Evolutionary conservation across 2,329 filamentous ascomycete species (phyloP).

Genomic region (Pseudogymnoascus sp.): DNA sequence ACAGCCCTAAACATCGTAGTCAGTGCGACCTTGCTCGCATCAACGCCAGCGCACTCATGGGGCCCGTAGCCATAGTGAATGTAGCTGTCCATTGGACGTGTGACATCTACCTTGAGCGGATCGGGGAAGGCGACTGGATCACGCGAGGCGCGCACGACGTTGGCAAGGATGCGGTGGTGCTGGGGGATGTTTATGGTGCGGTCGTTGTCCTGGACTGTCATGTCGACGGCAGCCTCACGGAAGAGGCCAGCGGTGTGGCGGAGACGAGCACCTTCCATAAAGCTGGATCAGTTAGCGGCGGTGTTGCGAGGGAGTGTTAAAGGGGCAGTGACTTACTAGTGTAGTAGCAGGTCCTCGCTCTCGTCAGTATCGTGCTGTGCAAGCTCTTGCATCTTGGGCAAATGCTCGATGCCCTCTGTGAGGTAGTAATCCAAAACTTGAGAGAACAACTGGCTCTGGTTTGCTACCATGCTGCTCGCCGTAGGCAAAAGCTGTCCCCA

Average conservation of each 20-base stretch:
- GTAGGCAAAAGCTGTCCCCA: slow-evolving; percentile 42
- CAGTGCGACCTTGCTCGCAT: slow-evolving; percentile 54
- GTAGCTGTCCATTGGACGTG: slow-evolving; percentile 57
- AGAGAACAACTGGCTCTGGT: slow-evolving; percentile 64
- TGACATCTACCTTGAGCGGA: slow-evolving; percentile 53
- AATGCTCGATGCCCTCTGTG: slow-evolving; percentile 46
- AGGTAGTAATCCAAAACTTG: slow-evolving; percentile 70
- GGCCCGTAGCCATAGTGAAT: slow-evolving; percentile 57
- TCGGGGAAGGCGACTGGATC: slow-evolving; percentile 55
- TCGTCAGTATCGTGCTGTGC: slow-evolving; percentile 49
- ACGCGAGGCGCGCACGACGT: slow-evolving; percentile 49
- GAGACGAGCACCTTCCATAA: slow-evolving; percentile 63
- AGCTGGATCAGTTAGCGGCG: slow-evolving; percentile 33
- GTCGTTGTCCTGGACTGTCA: slow-evolving; percentile 44
- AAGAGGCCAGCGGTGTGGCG: slow-evolving; percentile 56
- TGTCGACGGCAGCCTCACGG: slow-evolving; percentile 40
- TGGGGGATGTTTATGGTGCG: slow-evolving; percentile 37
- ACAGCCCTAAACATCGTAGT: slow-evolving; percentile 35
- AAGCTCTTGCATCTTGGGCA: slow-evolving; percentile 54
- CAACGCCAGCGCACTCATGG: slow-evolving; percentile 54
- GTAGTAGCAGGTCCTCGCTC: slow-evolving; percentile 56
- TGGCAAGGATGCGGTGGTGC: slow-evolving; percentile 45
- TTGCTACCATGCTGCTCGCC: slow-evolving; percentile 59
- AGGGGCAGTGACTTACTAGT: slow-evolving; percentile 34
- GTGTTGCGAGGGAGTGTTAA: neutral